A percentile compares a stretch with the other conserved stretches of the same genome.
Evolutionary conservation across 768 basidiomycete genomes (phyloP).

Genomic region (Tricholoma hemisulphureum): DNA sequence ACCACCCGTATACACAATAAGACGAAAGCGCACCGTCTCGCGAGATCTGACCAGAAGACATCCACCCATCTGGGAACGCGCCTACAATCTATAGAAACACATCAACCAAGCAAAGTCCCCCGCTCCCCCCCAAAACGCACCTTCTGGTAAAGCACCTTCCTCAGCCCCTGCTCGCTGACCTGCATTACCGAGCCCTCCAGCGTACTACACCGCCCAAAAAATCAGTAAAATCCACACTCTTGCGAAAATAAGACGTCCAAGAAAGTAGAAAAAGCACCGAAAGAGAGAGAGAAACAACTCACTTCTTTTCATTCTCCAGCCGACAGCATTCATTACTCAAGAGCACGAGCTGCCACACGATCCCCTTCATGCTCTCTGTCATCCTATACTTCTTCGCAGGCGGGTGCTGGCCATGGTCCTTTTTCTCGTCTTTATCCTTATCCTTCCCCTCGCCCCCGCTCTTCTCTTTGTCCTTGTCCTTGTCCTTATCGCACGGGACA

Average conservation of each 20-base stretch:
- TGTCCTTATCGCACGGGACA: slow-evolving; percentile 14
- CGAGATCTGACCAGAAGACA: slow-evolving; percentile 82
- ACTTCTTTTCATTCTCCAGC: slow-evolving; percentile 66
- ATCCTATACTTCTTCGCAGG: slow-evolving; percentile 76
- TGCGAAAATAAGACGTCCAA: too few relatives aligned
- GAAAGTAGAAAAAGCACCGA: neutral
- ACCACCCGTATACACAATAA: neutral
- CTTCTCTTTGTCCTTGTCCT: slow-evolving; percentile 20
- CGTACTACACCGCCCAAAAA: slow-evolving; percentile 26
- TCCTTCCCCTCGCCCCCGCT: slow-evolving; percentile 16
- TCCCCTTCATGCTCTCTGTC: slow-evolving; percentile 77
- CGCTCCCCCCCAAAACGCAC: slow-evolving; percentile 30
- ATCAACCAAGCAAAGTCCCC: neutral
- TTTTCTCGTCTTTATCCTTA: slow-evolving; percentile 30
- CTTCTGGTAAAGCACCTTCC: slow-evolving; percentile 81
- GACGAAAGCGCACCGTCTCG: slow-evolving; percentile 61
- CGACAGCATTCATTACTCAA: slow-evolving; percentile 83
- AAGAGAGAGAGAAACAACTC: slow-evolving; percentile 14
- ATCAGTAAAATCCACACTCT: slow-evolving; percentile 4
- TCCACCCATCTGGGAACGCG: slow-evolving; percentile 83
- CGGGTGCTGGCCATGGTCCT: slow-evolving; percentile 48
- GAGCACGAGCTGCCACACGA: slow-evolving; percentile 78
- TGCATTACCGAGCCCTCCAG: slow-evolving; percentile 68
- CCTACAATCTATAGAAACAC: slow-evolving; percentile 57
- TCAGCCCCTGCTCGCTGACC: slow-evolving; percentile 77